Conservation (phyloP, 805 yeast species). For the Soucietia sequanensis region DNA sequence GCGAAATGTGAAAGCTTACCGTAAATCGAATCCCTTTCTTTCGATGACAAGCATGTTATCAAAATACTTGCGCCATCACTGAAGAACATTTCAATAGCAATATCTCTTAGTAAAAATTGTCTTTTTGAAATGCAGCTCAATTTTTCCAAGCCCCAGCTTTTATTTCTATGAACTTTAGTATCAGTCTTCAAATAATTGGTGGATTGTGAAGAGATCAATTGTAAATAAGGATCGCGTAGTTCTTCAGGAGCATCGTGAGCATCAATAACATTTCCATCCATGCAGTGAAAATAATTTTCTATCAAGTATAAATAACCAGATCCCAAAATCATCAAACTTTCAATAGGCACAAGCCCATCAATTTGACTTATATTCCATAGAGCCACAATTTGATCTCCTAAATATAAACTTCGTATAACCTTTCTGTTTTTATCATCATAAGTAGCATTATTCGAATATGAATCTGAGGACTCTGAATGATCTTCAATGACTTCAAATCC, state of each 20-base stretch:
- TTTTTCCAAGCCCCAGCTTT: constrained; percentile 59
- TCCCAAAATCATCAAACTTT: constrained; percentile 74
- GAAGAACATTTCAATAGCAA: constrained; percentile 77
- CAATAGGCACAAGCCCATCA: constrained; percentile 72
- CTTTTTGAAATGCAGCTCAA: constrained; percentile 68
- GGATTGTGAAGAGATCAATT: constrained; percentile 55
- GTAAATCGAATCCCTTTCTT: constrained; percentile 57
- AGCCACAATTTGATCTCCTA: constrained; percentile 68
- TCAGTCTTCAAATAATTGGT: constrained; percentile 21
- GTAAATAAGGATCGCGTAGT: constrained; percentile 67
- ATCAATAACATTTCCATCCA: constrained; percentile 55
- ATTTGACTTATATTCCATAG: constrained; percentile 76
- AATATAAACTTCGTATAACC: constrained; percentile 63
- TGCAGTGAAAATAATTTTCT: constrained; percentile 63
- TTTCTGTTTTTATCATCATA: constrained; percentile 73
- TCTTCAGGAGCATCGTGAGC: constrained; percentile 61
- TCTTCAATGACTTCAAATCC: constrained; percentile 47
- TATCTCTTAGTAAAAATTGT: constrained; percentile 74
- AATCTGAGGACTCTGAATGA: constrained; percentile 18
- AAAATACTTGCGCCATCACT: constrained; percentile 69
- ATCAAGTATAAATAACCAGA: constrained; percentile 62
- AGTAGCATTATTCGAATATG: constrained; percentile 3
- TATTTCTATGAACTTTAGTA: constrained; percentile 43
- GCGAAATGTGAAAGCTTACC: constrained; percentile 48
- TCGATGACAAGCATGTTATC: constrained; percentile 57